A percentile compares a stretch with the other conserved stretches of the same genome.
Evolutionary conservation across 768 basidiomycete genomes (phyloP).

Genomic region (Pleurotus tuber-regium): DNA sequence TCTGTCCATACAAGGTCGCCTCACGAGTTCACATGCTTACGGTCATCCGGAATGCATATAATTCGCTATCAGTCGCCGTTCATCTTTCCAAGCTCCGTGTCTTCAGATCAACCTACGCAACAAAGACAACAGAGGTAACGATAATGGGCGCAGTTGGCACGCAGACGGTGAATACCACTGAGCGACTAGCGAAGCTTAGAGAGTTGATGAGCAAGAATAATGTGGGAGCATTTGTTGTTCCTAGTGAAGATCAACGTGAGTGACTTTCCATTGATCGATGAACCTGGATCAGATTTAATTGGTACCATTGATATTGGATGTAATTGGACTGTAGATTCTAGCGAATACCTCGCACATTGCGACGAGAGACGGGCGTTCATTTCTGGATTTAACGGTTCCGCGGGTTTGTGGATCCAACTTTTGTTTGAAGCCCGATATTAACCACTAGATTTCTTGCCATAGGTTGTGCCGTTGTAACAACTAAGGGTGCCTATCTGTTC

Average conservation of each 20-base stretch:
- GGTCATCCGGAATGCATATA: conserved; percentile 7
- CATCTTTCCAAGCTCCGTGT: conserved; percentile 3
- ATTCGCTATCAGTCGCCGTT: conserved; percentile 3
- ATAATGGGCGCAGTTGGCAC: conserved; percentile 38
- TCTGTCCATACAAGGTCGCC: background rate
- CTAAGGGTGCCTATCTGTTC: conserved; percentile 75
- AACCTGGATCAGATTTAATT: background rate
- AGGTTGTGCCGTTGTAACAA: conserved; percentile 21
- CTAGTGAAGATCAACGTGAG: conserved; percentile 92
- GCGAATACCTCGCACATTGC: conserved; percentile 84
- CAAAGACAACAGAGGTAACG: too few relatives aligned
- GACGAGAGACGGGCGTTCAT: conserved; percentile 87
- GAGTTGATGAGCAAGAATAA: conserved; percentile 58
- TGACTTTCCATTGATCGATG: conserved; percentile 16
- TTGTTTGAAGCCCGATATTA: background rate
- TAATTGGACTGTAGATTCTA: conserved; percentile 55
- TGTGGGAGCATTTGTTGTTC: conserved; percentile 77
- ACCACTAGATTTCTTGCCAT: background rate
- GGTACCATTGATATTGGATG: background rate
- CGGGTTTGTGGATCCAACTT: conserved; percentile 51
- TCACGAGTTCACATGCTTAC: conserved; percentile 7
- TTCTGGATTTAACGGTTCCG: conserved; percentile 92
- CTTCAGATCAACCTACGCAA: conserved; percentile 1
- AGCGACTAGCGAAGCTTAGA: conserved; percentile 61
- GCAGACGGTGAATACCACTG: conserved; percentile 58